Conservation (phyloP, 345 rosid genomes). For the Aquilaria sinensis region DNA sequence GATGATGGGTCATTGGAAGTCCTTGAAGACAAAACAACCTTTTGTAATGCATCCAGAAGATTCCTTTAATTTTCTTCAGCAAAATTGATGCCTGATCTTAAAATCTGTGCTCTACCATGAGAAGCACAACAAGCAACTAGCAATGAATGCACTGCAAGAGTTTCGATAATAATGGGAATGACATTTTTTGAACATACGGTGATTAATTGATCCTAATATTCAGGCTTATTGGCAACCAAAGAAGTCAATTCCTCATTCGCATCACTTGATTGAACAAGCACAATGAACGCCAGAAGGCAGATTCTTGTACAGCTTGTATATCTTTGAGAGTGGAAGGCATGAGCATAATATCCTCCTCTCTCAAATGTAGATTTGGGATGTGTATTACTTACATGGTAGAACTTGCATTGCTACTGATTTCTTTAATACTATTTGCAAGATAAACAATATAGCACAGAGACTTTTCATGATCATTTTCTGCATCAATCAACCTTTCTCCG, state of each 20-base stretch:
- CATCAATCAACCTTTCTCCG: constrained; percentile 75
- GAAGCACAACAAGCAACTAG: constrained; percentile 91
- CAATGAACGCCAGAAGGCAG: constrained; percentile 89
- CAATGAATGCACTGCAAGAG: constrained; percentile 91
- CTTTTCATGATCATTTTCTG: constrained; percentile 47
- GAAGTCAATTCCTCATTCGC: constrained; percentile 85
- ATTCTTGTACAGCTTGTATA: constrained; percentile 86
- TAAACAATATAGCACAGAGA: constrained; percentile 71
- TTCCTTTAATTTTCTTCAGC: constrained; percentile 83
- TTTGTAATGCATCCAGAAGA: constrained; percentile 92
- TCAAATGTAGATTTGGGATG: constrained; percentile 71
- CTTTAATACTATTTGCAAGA: constrained; percentile 42
- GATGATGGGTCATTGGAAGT: constrained; percentile 78
- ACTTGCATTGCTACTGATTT: constrained; percentile 19
- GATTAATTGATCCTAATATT: constrained; percentile 84
- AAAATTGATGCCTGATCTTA: constrained; percentile 91
- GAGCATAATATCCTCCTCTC: constrained; percentile 92
- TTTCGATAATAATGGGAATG: constrained; percentile 74
- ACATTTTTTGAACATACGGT: constrained; percentile 85
- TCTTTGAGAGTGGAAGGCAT: constrained; percentile 78
- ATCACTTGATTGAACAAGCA: constrained; percentile 91
- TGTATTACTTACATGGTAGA: constrained; percentile 54
- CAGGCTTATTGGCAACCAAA: constrained; percentile 93
- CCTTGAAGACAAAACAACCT: constrained; percentile 75
- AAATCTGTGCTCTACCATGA: constrained; percentile 84